phyloP scores from a whole-genome alignment of 164 flowering plant genomes.

The Cinnamomum chago region DNA sequence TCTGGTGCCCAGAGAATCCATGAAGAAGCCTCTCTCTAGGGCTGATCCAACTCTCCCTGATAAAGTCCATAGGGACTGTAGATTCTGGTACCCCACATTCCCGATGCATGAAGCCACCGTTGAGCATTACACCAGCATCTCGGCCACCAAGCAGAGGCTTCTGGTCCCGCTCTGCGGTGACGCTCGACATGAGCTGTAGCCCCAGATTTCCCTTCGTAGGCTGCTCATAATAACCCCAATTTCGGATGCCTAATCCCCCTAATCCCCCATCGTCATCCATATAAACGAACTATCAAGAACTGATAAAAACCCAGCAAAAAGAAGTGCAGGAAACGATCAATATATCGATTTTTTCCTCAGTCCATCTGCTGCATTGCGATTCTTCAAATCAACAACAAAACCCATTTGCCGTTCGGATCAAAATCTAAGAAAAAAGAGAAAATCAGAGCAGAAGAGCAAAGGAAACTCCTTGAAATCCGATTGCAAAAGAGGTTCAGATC shows the following conservation, averaged over 20 bases:
- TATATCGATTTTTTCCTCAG: slow-evolving; percentile 7
- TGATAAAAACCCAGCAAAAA: background rate
- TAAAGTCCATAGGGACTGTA: slow-evolving; percentile 43
- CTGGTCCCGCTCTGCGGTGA: slow-evolving; percentile 49
- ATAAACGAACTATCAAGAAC: background rate
- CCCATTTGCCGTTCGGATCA: background rate
- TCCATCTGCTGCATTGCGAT: slow-evolving; percentile 13
- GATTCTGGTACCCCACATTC: slow-evolving; percentile 44
- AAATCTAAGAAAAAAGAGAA: background rate
- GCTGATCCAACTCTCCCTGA: slow-evolving; percentile 52
- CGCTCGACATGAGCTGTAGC: slow-evolving; percentile 62
- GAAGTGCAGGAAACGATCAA: background rate
- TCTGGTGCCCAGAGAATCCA: slow-evolving; percentile 41
- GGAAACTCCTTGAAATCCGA: background rate
- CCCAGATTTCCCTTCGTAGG: slow-evolving; percentile 52
- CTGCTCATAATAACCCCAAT: slow-evolving; percentile 85
- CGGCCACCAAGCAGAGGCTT: slow-evolving; percentile 50
- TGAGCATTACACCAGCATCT: slow-evolving; percentile 43
- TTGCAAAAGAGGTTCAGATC: background rate
- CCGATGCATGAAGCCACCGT: slow-evolving; percentile 51
- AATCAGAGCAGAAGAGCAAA: background rate
- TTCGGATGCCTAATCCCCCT: slow-evolving; percentile 57
- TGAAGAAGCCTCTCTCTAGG: slow-evolving; percentile 50
- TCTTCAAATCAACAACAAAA: background rate
- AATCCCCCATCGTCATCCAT: slow-evolving; percentile 64